Evolutionary conservation across 1,284 basidiomycete species (phyloP).

Genomic region (Taiwanofungus camphoratus): DNA sequence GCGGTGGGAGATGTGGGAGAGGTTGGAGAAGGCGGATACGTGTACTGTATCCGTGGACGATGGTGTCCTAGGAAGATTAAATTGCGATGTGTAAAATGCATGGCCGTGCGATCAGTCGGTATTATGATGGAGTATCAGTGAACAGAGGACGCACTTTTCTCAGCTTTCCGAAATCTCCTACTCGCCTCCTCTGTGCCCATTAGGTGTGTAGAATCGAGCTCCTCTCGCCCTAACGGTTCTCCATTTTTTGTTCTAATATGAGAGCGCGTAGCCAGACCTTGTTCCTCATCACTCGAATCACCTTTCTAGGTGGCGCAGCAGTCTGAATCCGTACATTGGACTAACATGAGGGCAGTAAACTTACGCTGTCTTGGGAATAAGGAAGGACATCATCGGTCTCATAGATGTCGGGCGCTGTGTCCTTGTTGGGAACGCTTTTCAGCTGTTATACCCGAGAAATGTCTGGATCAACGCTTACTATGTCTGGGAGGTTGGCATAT

Average conservation of each 20-base stretch:
- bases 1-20: conserved; percentile 29
- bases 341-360: conserved; percentile 10
- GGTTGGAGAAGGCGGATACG: conserved; percentile 63
- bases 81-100: background rate
- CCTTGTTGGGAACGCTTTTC: conserved; percentile 38
- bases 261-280: conserved; percentile 33
- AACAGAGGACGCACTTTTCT: conserved; percentile 39
- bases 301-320: conserved; percentile 35
- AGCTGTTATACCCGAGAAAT: background rate
- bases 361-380: conserved; percentile 41
- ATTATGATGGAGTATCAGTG: background rate
- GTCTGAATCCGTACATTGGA: background rate
- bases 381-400: conserved; percentile 81
- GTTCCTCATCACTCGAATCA: conserved; percentile 64
- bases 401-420: conserved; percentile 88
- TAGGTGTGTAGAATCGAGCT: conserved; percentile 44
- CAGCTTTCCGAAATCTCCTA: conserved; percentile 62
- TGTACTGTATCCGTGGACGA: conserved; percentile 50
- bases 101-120: background rate
- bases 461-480: conserved; percentile 46
- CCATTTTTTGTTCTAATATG: conserved; percentile 29
- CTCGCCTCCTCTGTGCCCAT: conserved; percentile 56
- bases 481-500: conserved; percentile 86
- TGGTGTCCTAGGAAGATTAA: conserved; percentile 32
- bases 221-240: conserved; percentile 37